Conservation (phyloP, 441 rosid genomes). For the Adansonia madagascariensis region DNA sequence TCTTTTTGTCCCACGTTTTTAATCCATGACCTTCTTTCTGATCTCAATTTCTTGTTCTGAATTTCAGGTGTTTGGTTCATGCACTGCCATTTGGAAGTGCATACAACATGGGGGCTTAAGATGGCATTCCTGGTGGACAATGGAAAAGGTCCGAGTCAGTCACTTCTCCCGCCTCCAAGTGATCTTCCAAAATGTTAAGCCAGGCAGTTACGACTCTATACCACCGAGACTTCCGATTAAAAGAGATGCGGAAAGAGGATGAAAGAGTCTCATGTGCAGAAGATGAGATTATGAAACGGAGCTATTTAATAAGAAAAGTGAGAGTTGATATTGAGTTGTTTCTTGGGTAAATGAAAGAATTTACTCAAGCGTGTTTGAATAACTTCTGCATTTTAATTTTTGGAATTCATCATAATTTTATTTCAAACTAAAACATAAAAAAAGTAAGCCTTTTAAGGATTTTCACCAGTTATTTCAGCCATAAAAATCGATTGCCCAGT, state of each 20-base stretch:
- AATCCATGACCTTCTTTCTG: neutral
- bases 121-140: conserved; percentile 95
- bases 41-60: neutral
- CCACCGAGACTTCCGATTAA: too few relatives aligned
- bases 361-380: conserved; percentile 39
- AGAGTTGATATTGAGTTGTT: conserved; percentile 27
- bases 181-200: conserved; percentile 83
- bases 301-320: neutral
- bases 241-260: neutral
- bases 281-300: neutral
- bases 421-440: too few relatives aligned
- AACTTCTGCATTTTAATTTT: conserved; percentile 23
- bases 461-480: too few relatives aligned
- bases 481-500: too few relatives aligned
- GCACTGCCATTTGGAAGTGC: conserved; percentile 83
- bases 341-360: conserved; percentile 35
- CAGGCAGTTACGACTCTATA: neutral
- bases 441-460: too few relatives aligned
- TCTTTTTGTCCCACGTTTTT: neutral
- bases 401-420: too few relatives aligned
- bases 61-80: conserved; percentile 66
- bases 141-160: conserved; percentile 79
- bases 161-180: conserved; percentile 84
- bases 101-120: conserved; percentile 92
- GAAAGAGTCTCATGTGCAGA: neutral